Evolutionary conservation across 495 filamentous ascomycete species (phyloP), one percentile per base, ranked within the genome.

Genomic region (Daldinia decipiens): DNA sequence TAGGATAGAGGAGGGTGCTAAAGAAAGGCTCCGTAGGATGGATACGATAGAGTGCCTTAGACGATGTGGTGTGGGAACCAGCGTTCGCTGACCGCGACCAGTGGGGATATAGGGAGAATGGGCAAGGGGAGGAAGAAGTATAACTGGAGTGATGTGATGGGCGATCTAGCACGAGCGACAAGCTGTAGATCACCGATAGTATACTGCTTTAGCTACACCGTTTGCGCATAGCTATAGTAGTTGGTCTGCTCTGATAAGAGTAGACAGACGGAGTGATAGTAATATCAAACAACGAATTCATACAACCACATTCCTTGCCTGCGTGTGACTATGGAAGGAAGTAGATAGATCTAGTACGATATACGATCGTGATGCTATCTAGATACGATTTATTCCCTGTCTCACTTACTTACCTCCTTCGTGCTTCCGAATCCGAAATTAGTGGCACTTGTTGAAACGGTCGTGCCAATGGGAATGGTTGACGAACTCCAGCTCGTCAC

Each of bases 271-370:
- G 63, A 29, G 17, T 38, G 59, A 58, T 65, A 68, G 24, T 64
- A 67, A 64, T 67, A 65, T 38, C 54, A 58, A 65, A 67, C 38
- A 27, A 66, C 32, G 60, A 72, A 45, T 36, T 12, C 53, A 56
- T 21, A 12, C 24, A 13, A 27, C 9, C 56, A 17, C 26, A 1
- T 17, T 15, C 7, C 12, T 17, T 45, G 36, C 6, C 13, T 53
- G 45, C 4, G 17, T 55, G 8, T 15, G 12, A 50, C 6, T 47
- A 47, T 47, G 6, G 17, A 24, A 24, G 2, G n/a, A n/a, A n/a
- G n/a, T 24, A 19, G 7, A 4, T 29, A 6, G 27, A 29, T 29
- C 9, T 36, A 4, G 12, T 13, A 36, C 5, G 12, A 12, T 36
- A 36, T 13, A 13, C 4, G 12, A 36, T 36, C 12, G 11, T 13